These are phyloP conservation scores for Starmerella apicola DNA, from an alignment of 805 yeast species.

Conservation along the genomic window DNA sequence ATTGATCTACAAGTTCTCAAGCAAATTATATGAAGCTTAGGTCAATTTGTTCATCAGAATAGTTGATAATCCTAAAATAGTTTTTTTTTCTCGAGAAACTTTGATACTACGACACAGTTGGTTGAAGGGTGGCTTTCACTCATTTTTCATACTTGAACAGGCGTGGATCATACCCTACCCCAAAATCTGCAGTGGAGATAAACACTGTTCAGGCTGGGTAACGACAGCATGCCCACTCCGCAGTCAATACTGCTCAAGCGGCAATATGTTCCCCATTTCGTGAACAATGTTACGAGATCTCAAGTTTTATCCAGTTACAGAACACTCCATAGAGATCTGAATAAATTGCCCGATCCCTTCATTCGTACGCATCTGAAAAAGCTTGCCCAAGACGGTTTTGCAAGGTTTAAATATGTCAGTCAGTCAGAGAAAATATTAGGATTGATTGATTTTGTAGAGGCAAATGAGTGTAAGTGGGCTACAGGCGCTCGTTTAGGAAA, in stretches of 20 bases:
- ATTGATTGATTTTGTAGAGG: constrained; percentile 5
- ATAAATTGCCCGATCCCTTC: constrained; percentile 3
- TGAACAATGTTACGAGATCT: constrained; percentile 3
- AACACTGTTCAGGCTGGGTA: too few relatives aligned
- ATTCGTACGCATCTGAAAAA: constrained; percentile 1
- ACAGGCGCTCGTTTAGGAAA: not conserved
- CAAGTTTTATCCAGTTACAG: constrained; percentile 8
- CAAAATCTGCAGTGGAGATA: too few relatives aligned
- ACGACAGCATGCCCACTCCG: constrained; percentile 1
- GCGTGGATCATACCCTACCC: too few relatives aligned
- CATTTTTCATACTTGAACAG: too few relatives aligned
- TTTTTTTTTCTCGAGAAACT: too few relatives aligned
- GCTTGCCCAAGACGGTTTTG: constrained; percentile 11
- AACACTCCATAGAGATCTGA: constrained; percentile 9
- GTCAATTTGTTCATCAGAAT: too few relatives aligned
- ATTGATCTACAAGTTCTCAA: too few relatives aligned
- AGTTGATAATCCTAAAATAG: too few relatives aligned
- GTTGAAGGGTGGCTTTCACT: too few relatives aligned
- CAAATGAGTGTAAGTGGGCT: constrained; percentile 9
- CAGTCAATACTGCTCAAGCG: constrained; percentile 10
- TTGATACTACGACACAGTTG: too few relatives aligned
- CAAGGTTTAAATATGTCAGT: constrained; percentile 10
- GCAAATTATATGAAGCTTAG: too few relatives aligned
- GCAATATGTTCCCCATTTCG: constrained; percentile 11
- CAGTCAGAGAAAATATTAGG: constrained; percentile 1